Evolutionary conservation across 768 basidiomycete species (phyloP).

Genomic region (Mycena galopus): DNA sequence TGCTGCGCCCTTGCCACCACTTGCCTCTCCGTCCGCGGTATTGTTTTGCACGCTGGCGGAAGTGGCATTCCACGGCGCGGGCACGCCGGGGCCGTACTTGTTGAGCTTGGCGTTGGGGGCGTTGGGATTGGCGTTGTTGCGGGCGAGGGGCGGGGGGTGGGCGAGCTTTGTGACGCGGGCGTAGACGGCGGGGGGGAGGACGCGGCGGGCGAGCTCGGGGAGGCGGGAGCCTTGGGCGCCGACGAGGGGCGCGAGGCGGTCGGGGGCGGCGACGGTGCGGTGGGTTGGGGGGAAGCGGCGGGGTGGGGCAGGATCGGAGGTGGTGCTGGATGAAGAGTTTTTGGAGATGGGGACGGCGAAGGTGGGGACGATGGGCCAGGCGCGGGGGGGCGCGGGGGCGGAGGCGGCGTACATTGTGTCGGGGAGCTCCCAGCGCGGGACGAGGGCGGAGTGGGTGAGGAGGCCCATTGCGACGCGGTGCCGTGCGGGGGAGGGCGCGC

Average conservation of each 20-base stretch:
- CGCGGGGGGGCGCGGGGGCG: constrained; percentile 71
- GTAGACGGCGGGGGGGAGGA: constrained; percentile 73
- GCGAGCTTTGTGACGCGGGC: constrained; percentile 72
- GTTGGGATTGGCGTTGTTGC: too few relatives aligned
- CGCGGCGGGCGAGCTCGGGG: constrained; percentile 73
- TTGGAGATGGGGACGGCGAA: constrained; percentile 66
- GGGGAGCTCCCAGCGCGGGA: constrained; percentile 76
- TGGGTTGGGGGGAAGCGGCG: constrained; percentile 59
- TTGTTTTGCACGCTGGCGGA: constrained; percentile 52
- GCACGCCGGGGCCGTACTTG: constrained; percentile 61
- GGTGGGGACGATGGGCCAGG: constrained; percentile 73
- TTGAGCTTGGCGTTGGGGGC: constrained; percentile 63
- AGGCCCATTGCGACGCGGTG: constrained; percentile 85
- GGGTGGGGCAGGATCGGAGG: constrained; percentile 30
- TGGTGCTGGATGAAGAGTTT: constrained; percentile 36
- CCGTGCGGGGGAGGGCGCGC: constrained; percentile 69
- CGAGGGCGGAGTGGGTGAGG: constrained; percentile 66
- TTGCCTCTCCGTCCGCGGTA: constrained; percentile 38
- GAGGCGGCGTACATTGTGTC: constrained; percentile 74
- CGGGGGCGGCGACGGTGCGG: constrained; percentile 57
- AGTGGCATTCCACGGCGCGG: constrained; percentile 65
- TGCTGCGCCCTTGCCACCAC: constrained; percentile 48
- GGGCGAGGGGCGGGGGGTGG: constrained; percentile 75
- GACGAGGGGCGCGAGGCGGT: constrained; percentile 72
- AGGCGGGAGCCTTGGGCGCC: constrained; percentile 75